Percentiles rank a stretch among this genome's conserved stretches.
These are phyloP conservation scores for Plasmodium billcollinsi DNA, from an alignment of 169 alveolate species.

Conservation along the genomic window DNA sequence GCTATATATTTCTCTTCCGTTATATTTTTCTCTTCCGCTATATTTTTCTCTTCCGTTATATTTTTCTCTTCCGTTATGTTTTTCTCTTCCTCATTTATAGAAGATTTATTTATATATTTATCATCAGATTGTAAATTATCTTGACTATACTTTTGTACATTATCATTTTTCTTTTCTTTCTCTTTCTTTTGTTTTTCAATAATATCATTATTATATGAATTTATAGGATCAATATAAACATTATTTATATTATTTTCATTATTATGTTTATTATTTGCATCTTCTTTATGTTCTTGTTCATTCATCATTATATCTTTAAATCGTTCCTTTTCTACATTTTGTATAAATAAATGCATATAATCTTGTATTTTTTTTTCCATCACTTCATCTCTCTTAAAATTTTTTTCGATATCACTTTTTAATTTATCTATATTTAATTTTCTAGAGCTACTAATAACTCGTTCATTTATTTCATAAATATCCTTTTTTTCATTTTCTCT, in stretches of 20 bases:
- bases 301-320: too few species aligned
- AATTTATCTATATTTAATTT: slow-evolving; percentile 32
- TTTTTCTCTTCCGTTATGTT: slow-evolving; percentile 3
- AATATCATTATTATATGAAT: too few species aligned
- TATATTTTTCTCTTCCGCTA: neutral
- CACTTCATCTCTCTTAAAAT: slow-evolving; percentile 13
- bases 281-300: neutral
- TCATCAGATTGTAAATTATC: too few species aligned
- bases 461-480: slow-evolving; percentile 47
- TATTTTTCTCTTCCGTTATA: slow-evolving; percentile 18
- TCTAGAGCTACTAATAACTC: slow-evolving; percentile 41
- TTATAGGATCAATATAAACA: too few species aligned
- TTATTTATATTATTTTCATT: neutral
- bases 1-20: slow-evolving; percentile 1
- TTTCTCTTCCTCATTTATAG: neutral
- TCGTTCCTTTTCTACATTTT: slow-evolving; percentile 1
- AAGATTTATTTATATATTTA: too few species aligned
- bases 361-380: slow-evolving; percentile 57
- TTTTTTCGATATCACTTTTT: slow-evolving; percentile 37
- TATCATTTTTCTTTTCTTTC: too few species aligned
- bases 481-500: slow-evolving; percentile 55
- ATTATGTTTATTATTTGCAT: neutral
- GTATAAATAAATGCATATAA: slow-evolving; percentile 51
- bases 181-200: too few species aligned
- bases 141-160: too few species aligned